Conservation (phyloP, 805 yeast species). For the Gaillardinia entomophila region DNA sequence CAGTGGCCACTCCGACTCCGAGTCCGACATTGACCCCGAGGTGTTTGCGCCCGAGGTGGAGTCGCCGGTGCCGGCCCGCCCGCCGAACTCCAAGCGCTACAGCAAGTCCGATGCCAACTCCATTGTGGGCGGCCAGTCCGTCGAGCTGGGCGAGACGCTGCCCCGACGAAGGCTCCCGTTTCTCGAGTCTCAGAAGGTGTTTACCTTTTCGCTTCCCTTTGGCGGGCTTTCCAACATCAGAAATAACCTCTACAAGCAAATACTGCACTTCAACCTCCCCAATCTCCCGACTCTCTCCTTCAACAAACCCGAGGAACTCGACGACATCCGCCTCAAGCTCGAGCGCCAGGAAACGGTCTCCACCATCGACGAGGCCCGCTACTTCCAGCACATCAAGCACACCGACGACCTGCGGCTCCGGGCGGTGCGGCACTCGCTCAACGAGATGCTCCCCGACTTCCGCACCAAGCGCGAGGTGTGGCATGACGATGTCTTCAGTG, state of each 20-base stretch:
- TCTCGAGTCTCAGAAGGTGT: slow-evolving; percentile 35
- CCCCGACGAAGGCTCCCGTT: too few species aligned
- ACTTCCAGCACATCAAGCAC: slow-evolving; percentile 49
- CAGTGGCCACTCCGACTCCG: too few species aligned
- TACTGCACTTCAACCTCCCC: slow-evolving; percentile 15
- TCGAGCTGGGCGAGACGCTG: slow-evolving; percentile 12
- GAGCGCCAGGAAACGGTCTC: slow-evolving; percentile 52
- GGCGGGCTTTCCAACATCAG: slow-evolving; percentile 35
- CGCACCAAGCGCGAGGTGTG: slow-evolving; percentile 20
- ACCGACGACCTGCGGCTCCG: slow-evolving; percentile 62
- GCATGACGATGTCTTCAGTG: slow-evolving; percentile 45
- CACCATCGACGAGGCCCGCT: slow-evolving; percentile 58
- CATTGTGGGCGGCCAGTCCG: slow-evolving; percentile 46
- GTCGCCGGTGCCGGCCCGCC: too few species aligned
- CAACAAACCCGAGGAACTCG: slow-evolving; percentile 9
- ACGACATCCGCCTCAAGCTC: slow-evolving; percentile 32
- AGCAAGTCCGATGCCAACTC: slow-evolving; percentile 35
- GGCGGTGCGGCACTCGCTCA: slow-evolving; percentile 62
- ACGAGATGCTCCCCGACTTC: slow-evolving; percentile 32
- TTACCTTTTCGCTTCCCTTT: slow-evolving; percentile 56
- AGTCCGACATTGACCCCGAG: too few species aligned
- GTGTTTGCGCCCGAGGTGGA: too few species aligned
- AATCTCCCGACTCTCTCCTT: slow-evolving; percentile 15
- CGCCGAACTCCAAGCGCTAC: slow-evolving; percentile 2
- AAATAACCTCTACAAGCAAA: slow-evolving; percentile 20